Evolutionary conservation across 768 basidiomycete genomes (phyloP), one percentile per base, ranked within the genome.

Genomic region (Phylloporus sp.): DNA sequence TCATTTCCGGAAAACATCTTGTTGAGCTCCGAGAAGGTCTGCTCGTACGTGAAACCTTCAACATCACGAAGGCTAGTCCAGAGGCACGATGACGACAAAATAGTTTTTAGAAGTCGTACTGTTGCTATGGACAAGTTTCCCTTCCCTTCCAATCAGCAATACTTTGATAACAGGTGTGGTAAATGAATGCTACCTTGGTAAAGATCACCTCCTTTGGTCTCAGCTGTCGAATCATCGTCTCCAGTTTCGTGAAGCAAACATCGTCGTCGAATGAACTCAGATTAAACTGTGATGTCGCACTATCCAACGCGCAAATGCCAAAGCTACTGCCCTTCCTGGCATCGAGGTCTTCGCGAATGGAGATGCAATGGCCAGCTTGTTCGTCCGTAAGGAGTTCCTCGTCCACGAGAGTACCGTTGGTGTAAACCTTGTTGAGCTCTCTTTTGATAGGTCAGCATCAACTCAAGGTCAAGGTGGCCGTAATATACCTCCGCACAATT

Each of bases 401-500:
- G 56, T 99, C 96, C 38, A 97, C 86, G 21, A 98, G 82, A 0
- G 96, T 99, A 3, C 96, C 96, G 42, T 90, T 90, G 0, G 96
- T 99, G 62, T 94, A 89, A 35, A 99, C 91, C 71, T 94, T 95
- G 66, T 89, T 89, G 40, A 99, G 75, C 58, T 94, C 96, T 38
- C 86, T 86, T 60, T 50, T 24, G 55, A 47, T 20, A 8, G 33
- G 22, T 55, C 42, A 49, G 33, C 26, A 38, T 20, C 20, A 18
- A 15, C 14, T 20, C 31, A 3, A 38, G 7, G 21, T 37, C 6
- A 14, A 44, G 1, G 22, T 43, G 6, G 22, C 22, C 5, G 3
- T 67, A 23, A 44, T 52, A 18, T 48, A 82, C 84, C 91, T 75
- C 51, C 86, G 74, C 33, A 98, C 96, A 41, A 98, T 97, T 71